Base-by-base conservation (phyloP, 1,139 yeast genomes). In the Kodamaea arcana region DNA sequence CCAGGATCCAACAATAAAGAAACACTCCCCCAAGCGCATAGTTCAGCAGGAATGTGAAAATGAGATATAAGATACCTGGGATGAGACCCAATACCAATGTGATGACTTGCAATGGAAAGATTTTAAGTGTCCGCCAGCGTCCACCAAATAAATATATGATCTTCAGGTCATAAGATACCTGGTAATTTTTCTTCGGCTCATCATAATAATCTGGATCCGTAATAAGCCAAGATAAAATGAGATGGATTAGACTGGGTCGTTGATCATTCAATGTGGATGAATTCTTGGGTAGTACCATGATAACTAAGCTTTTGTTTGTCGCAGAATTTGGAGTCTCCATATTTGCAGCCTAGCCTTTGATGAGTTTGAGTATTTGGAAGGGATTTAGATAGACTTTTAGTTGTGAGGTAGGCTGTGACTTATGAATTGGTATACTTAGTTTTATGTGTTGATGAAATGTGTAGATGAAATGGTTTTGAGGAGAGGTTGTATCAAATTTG, bases 141-240 rank as follows among this genome's bases (percentile, higher is more conserved):
- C 94, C 94, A 5, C 94, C 94, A 37, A 75, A 60, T 3, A 81
- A 56, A 54, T 72, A 83, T 3, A 75, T 37, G 31, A 59, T 60
- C 26, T 59, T 61, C 30, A 55, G 48, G 1, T 49, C 52, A 44
- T 61, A 52, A 21, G 49, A 44, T 6, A 54, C 55, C 50, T 64
- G 74, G 60, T 70, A 56, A 47, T 66, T 59, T 49, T 56, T 42
- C 29, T 34, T 37, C 10, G 33, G 30, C 11, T 36, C 35, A 15
- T 42, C 44, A 15, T 44, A 37, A 24, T 52, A 44, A 25, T 51
- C 48, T 2, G 75, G 74, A 47, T 69, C 74, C 15, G 69, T 65
- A 12, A 69, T 51, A 18, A 69, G 47, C 75, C 75, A 69, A 45
- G 65, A 63, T 45, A 65, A 54, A 30, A 64, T 48, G 27, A 47